Evolutionary conservation across 805 yeast genomes (phyloP).

Genomic region (Yamadazyma nakazawae): DNA sequence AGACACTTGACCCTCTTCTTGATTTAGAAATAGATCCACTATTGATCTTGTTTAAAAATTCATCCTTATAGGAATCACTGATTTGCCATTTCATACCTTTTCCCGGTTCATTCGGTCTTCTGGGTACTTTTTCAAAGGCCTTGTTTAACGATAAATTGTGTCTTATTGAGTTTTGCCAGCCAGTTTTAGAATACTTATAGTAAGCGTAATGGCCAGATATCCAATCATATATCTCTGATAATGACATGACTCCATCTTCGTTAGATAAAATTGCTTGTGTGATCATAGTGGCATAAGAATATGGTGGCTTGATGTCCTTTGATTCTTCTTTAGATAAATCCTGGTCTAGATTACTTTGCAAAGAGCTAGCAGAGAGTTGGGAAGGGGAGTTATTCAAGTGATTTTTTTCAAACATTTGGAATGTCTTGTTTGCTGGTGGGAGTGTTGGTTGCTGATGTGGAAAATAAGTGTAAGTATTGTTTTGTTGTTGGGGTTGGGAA

Average conservation of each 20-base stretch:
- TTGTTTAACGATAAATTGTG: conserved; percentile 91
- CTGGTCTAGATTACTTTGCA: conserved; percentile 46
- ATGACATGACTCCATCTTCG: conserved; percentile 80
- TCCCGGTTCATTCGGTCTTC: conserved; percentile 95
- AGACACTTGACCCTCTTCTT: conserved; percentile 77
- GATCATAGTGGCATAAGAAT: conserved; percentile 96
- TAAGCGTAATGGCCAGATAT: conserved; percentile 85
- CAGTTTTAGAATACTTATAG: conserved; percentile 86
- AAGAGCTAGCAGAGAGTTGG: conserved; percentile 37
- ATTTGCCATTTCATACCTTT: conserved; percentile 99
- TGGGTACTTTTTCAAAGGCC: conserved; percentile 96
- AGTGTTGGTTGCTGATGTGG: conserved; percentile 18
- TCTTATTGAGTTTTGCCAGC: conserved; percentile 98
- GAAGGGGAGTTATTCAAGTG: conserved; percentile 36
- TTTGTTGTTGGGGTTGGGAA: background rate
- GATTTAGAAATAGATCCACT: conserved; percentile 72
- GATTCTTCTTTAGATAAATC: conserved; percentile 88
- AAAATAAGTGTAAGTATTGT: conserved; percentile 13
- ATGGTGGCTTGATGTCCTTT: conserved; percentile 93
- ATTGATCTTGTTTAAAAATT: conserved; percentile 75
- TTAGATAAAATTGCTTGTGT: conserved; percentile 93
- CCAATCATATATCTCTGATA: conserved; percentile 91
- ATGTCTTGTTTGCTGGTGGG: conserved; percentile 35
- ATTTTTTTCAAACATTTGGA: conserved; percentile 53
- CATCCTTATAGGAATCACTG: conserved; percentile 76